Conservation (phyloP, 2,329 filamentous ascomycete species). For the Sporothrix mexicana region DNA sequence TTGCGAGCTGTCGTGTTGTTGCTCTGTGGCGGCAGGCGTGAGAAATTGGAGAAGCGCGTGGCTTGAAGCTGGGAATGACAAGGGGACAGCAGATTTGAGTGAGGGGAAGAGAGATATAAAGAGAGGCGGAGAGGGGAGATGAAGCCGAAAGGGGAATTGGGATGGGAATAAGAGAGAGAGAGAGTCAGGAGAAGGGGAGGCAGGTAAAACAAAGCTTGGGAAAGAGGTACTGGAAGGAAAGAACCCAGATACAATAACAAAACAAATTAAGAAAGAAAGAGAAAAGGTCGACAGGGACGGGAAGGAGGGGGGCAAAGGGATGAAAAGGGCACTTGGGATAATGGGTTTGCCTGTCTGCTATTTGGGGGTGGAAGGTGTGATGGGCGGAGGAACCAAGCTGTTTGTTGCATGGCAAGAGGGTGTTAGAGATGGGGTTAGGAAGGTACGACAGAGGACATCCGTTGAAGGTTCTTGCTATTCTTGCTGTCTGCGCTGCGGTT, state of each 20-base stretch:
- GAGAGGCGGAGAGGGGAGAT: not conserved
- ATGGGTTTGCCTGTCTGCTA: not conserved
- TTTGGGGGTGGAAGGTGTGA: conserved; percentile 21
- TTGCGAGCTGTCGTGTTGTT: not conserved
- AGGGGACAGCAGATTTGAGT: conserved; percentile 10
- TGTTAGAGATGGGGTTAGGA: conserved; percentile 28
- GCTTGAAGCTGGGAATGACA: conserved; percentile 24
- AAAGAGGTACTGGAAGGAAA: conserved; percentile 4
- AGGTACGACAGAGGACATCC: conserved; percentile 27
- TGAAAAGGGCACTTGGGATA: conserved; percentile 20
- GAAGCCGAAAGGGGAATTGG: conserved; percentile 9
- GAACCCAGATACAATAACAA: conserved; percentile 9
- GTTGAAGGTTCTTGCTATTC: not conserved
- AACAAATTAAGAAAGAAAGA: not conserved
- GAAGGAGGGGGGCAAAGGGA: conserved; percentile 20
- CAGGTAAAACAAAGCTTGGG: conserved; percentile 1
- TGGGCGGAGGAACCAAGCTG: conserved; percentile 15
- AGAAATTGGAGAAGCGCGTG: conserved; percentile 26
- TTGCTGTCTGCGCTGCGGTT: not conserved
- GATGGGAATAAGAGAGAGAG: conserved; percentile 19
- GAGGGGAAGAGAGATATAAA: not conserved
- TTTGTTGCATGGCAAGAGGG: not conserved
- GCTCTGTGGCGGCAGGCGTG: conserved; percentile 13
- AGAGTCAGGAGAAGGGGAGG: not conserved
- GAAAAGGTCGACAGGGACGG: not conserved